Evolutionary conservation across 768 basidiomycete species (phyloP), one percentile per base, ranked within the genome.

Genomic region (Suillus sp.): DNA sequence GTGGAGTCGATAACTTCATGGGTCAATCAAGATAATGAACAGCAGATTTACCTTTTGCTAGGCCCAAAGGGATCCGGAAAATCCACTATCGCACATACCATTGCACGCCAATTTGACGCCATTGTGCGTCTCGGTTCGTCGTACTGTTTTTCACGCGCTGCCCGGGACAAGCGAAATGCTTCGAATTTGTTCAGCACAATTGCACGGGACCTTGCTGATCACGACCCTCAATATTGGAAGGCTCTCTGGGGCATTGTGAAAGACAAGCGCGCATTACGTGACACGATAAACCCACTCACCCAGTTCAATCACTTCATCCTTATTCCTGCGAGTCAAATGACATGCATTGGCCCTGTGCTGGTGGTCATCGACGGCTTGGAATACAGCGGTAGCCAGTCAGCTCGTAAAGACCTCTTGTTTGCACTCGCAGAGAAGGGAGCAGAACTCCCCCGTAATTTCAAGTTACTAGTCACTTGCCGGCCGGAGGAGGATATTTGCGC

Each of bases 361-460:
- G 60, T 79, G 8, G 68, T 79, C 22, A 70, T 79, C 20, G 78
- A 80, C 48, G 77, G 68, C 11, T 65, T 78, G n/a, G 73, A 77
- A 38, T 69, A 71, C 58, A 72, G 73, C 50, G 69, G 68, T 8
- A 66, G 72, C 32, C 56, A 20, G 7, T 18, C 59, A 9, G 34
- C 30, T 61, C 71, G 72, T 22, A 59, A 63, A 18, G 51, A 59
- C 1, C 65, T 79, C 45, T 67, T 79, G 10, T 34, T 35, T 6
- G 56, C 66, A 32, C 27, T 77, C 43, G 58, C 64, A n/a, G 43
- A 45, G 18, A 51, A 42, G 47, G 48, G 58, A 3, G 38, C 65
- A 3, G 54, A 58, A 6, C 55, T 75, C 5, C 74, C 75, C 5
- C 18, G 38, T 2, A 69, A 69, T 60, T 67, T 75, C 59, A 67